Evolutionary conservation across 2,329 filamentous ascomycete genomes (phyloP).

Genomic region (Talaromyces sp.): DNA sequence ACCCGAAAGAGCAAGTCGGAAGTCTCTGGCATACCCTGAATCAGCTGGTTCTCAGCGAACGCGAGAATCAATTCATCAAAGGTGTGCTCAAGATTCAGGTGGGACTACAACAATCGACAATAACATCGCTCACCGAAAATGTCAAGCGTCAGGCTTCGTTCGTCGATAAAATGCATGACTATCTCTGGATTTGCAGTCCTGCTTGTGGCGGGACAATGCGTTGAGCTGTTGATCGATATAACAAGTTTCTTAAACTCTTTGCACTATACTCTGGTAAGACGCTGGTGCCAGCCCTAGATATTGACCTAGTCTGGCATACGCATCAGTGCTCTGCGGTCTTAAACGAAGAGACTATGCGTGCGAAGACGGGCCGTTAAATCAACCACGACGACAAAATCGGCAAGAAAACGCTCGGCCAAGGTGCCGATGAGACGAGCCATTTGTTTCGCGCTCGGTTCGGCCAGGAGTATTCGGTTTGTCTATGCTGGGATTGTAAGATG

Average conservation of each 20-base stretch:
- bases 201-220: slow-evolving; percentile 33
- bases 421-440: slow-evolving; percentile 28
- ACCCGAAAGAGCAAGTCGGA: slow-evolving; percentile 8
- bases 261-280: slow-evolving; percentile 26
- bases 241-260: slow-evolving; percentile 38
- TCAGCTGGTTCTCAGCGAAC: neutral
- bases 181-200: slow-evolving; percentile 42
- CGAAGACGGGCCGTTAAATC: slow-evolving; percentile 27
- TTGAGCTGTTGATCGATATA: slow-evolving; percentile 39
- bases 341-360: slow-evolving; percentile 25
- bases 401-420: slow-evolving; percentile 25
- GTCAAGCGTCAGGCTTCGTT: slow-evolving; percentile 41
- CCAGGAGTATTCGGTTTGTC: slow-evolving; percentile 35
- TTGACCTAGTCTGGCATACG: slow-evolving; percentile 47
- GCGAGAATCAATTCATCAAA: neutral
- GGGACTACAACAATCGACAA: neutral
- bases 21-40: slow-evolving; percentile 6
- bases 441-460: slow-evolving; percentile 34
- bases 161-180: slow-evolving; percentile 41
- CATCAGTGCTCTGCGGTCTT: slow-evolving; percentile 36
- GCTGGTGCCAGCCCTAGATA: slow-evolving; percentile 43
- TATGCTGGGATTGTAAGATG: slow-evolving; percentile 16
- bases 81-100: slow-evolving; percentile 4
- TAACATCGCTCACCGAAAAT: slow-evolving; percentile 27
- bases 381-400: slow-evolving; percentile 43